phyloP scores from a whole-genome alignment of 1,284 basidiomycete genomes.

The Clitocybe nebularis region DNA sequence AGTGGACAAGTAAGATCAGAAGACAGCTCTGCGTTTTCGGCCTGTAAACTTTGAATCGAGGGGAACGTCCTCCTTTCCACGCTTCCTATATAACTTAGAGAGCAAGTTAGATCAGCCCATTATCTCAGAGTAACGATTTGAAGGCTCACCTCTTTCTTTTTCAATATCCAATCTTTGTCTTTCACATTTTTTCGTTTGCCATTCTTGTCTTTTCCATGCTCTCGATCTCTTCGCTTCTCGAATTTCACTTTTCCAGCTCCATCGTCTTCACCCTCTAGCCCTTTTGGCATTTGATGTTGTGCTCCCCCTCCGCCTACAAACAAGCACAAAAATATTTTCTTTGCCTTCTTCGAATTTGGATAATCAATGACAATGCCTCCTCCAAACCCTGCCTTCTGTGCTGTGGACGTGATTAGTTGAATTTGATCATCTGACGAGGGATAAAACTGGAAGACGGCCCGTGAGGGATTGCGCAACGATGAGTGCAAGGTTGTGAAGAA shows the following conservation, averaged over 20 bases:
- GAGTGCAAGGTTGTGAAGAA: conserved; percentile 99
- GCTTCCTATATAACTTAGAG: conserved; percentile 68
- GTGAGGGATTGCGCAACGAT: conserved; percentile 84
- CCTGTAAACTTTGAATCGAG: conserved; percentile 81
- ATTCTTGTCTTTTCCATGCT: conserved; percentile 46
- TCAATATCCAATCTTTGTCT: conserved; percentile 78
- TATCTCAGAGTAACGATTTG: conserved; percentile 4
- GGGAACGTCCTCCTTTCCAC: conserved; percentile 78
- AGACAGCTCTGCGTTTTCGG: conserved; percentile 64
- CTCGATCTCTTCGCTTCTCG: conserved; percentile 66
- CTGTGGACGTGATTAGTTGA: conserved; percentile 89
- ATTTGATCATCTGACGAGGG: conserved; percentile 95
- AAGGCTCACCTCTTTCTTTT: conserved; percentile 72
- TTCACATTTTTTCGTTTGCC: conserved; percentile 66
- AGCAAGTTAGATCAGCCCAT: conserved; percentile 8
- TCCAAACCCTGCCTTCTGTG: conserved; percentile 94
- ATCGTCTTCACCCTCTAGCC: conserved; percentile 65
- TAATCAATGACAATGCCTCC: conserved; percentile 97
- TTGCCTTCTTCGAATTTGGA: conserved; percentile 92
- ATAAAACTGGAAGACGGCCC: conserved; percentile 96
- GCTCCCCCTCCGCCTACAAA: conserved; percentile 76
- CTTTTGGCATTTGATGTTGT: conserved; percentile 66
- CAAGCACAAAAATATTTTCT: conserved; percentile 88
- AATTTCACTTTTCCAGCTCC: conserved; percentile 53
- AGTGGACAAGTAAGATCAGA: conserved; percentile 37